Base-by-base conservation (phyloP, 176 grass and related monocot genomes). In the Musa beccarii region DNA sequence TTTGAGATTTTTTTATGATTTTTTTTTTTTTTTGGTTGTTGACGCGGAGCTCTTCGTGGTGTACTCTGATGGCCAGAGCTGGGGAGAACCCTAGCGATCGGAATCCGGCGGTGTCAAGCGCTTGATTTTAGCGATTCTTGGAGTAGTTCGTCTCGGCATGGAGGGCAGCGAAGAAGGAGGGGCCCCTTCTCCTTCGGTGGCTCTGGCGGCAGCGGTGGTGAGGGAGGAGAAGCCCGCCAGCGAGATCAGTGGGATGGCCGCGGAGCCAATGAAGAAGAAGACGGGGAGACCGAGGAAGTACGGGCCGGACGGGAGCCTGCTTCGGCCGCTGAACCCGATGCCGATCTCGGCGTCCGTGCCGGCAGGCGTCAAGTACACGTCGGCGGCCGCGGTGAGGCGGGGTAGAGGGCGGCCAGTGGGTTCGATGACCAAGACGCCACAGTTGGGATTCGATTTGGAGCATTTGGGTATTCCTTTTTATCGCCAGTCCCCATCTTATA, bases 271-370 rank as follows among this genome's bases (percentile, higher is more conserved):
- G 66, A 99, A 86, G 88, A 91, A 86, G 84, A 94, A 88, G 83
- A 76, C 90, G 43, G 95, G 95, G 51, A 82, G 88, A 76, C 95
- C 90, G 76, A 87, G 90, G 86, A 94, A 99, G 86, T 97, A 97
- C 78, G 84, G 80, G 61, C 82, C 73, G 26, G 94, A 97, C 54
- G 90, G 88, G 28, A 87, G 78, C 82, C 80, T 84, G 75, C 67
- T 86, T 29, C 82, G 84, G 87, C 94, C 90, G 53, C 84, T 97
- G 80, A 87, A 92, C 21, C 87, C 94, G 66, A 89, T 78, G 25
- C 90, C 94, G 79, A 97, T 97, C 82, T 97, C 90, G 53, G 86
- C 94, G 66, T 92, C 94, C 49, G 90, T 86, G 54, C 90, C 90
- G 71, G 84, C 84, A 53, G 79, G 67, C 16, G 89, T 74, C 4